Percentiles rank a stretch among this genome's conserved stretches.
Conservation (phyloP, 345 rosid genomes). For the Bruguiera gymnorhiza region DNA sequence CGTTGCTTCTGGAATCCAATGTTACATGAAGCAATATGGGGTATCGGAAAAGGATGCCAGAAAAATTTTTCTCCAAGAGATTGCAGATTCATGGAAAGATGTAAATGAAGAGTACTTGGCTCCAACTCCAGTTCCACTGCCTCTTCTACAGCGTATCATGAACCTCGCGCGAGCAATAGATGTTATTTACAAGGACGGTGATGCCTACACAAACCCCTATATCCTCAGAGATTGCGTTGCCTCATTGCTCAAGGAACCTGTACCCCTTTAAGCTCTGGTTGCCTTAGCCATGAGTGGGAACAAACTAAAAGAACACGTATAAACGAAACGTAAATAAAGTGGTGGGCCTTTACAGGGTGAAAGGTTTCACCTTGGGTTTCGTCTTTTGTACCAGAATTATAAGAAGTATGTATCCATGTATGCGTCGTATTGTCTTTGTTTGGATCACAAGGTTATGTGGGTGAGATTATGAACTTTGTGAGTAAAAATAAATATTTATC, state of each 20-base stretch:
- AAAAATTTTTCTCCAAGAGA: neutral
- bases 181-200: conserved; percentile 4
- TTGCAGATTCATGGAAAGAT: conserved; percentile 15
- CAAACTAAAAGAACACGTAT: no score
- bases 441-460: no score
- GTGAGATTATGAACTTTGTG: no score
- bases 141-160: neutral
- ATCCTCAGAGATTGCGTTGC: neutral
- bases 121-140: neutral
- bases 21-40: conserved; percentile 15
- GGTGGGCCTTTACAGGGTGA: no score
- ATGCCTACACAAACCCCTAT: conserved; percentile 5
- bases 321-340: no score
- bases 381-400: no score
- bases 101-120: conserved; percentile 6
- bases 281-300: no score
- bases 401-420: no score
- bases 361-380: no score
- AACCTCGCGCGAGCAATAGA: conserved; percentile 4
- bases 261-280: neutral
- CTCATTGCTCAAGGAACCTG: conserved; percentile 4
- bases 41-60: neutral
- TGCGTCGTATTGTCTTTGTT: no score
- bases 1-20: conserved; percentile 14
- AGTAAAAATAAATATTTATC: no score